Evolutionary conservation across 768 basidiomycete species (phyloP), one percentile per base, ranked within the genome.

Genomic region (Podaxis sp.): DNA sequence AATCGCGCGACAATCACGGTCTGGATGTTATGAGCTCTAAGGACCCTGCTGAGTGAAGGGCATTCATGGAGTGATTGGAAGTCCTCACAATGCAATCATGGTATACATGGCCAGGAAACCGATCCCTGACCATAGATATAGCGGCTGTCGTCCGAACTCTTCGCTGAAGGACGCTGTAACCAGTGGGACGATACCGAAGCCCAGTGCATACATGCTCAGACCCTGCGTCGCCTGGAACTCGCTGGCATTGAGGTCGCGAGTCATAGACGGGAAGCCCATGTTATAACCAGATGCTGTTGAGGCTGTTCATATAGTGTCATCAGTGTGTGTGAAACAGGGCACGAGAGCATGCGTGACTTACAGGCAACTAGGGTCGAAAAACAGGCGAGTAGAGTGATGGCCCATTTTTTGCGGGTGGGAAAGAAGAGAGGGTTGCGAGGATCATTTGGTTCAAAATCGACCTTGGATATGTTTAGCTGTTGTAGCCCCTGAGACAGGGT

Each of bases 91-190:
- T 22, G 74, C 81, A 24, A 77, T 69, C 67, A 75, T 77, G 53
- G 86, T 65, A 66, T 84, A 84, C 77, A 83, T 83, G 24, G 80
- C 65, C 26, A 80, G 67, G 66, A 87, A 86, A 10, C 82, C 78
- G 28, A 82, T 67, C 11, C 73, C 73, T 1, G 85, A 86, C 36
- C 72, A 75, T 17, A 86, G 69, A 65, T 88, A 90, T 1, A 90
- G 64, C 1, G 83, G 86, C 55, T 82, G 82, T 46, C 89, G 74
- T 12, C 89, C 89, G 61, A 89, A 85, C 68, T 91, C 89, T 68
- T 91, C 89, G 68, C 87, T 89, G 65, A 90, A 82, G 0, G 88
- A 82, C 17, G 89, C 86, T 0, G 88, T 83, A 17, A 90, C 73
- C 3, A 90, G 83, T 0, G 89, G 88, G 15, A 86, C 73, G 22